phyloP scores from a whole-genome alignment of 1,284 basidiomycete genomes.

The Bondarzewia mesenterica region DNA sequence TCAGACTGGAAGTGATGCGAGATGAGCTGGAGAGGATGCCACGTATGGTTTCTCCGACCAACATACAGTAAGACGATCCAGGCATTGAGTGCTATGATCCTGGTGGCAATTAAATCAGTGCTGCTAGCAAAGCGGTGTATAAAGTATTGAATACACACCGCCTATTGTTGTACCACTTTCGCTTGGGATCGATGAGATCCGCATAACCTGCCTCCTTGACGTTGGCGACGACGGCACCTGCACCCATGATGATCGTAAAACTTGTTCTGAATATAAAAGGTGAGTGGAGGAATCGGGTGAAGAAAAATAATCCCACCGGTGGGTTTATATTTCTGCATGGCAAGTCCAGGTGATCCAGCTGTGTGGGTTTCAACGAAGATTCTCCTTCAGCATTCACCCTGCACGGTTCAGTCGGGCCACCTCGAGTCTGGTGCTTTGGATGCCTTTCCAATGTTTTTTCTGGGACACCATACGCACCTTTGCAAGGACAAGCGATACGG shows the following conservation, averaged over 20 bases:
- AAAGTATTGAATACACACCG: conserved; percentile 32
- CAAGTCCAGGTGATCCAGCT: conserved; percentile 9
- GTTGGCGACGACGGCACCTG: conserved; percentile 30
- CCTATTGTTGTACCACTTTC: conserved; percentile 68
- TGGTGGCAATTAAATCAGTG: conserved; percentile 17
- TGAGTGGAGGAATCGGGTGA: conserved; percentile 22
- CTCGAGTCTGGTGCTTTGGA: too few relatives aligned
- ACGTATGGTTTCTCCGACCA: neutral
- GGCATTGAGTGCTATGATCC: conserved; percentile 52
- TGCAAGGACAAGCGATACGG: too few relatives aligned
- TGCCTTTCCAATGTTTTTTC: too few relatives aligned
- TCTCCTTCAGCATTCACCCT: conserved; percentile 23
- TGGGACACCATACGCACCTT: too few relatives aligned
- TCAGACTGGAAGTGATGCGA: conserved; percentile 35
- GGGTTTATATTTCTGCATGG: conserved; percentile 17
- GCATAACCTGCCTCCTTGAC: conserved; percentile 31
- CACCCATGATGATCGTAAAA: conserved; percentile 39
- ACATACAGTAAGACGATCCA: conserved; percentile 64
- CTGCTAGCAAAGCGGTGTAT: neutral
- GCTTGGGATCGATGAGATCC: conserved; percentile 54
- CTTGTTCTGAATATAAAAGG: conserved; percentile 17
- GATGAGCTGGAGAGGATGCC: conserved; percentile 2
- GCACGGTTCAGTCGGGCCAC: too few relatives aligned
- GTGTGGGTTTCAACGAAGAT: conserved; percentile 20
- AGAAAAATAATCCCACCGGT: conserved; percentile 21